Conservation (phyloP, 208 protist species). For the Trypanosomatidae sp. region DNA sequence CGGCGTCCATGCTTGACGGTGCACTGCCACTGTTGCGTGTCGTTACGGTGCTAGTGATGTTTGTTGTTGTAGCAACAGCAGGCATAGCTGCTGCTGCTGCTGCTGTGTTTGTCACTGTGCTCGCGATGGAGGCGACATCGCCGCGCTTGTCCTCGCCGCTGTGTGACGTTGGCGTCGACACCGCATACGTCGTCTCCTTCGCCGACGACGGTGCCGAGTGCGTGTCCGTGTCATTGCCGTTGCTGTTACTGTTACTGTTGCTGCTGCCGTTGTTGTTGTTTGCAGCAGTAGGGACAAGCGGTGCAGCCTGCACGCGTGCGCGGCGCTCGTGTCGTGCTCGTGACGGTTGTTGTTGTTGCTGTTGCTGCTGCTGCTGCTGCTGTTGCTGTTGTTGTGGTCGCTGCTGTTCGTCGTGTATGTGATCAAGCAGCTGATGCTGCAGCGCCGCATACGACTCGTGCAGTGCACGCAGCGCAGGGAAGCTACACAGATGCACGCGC, state of each 20-base stretch:
- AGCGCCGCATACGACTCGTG: constrained; percentile 5
- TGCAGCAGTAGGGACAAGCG: not conserved
- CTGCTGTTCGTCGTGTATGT: not conserved
- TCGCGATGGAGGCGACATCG: too few species aligned
- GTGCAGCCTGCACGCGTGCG: not conserved
- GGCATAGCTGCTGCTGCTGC: too few species aligned
- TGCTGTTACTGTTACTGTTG: not conserved
- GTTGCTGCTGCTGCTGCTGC: not conserved
- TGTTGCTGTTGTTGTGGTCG: not conserved
- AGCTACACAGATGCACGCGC: constrained; percentile 12
- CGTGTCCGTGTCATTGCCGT: not conserved
- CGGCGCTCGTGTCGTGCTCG: not conserved
- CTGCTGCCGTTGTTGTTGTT: not conserved
- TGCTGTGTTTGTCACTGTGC: too few species aligned
- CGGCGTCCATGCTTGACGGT: too few species aligned
- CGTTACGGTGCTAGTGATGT: too few species aligned
- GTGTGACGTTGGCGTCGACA: too few species aligned
- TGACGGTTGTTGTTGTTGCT: constrained; percentile 1
- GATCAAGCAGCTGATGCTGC: too few species aligned
- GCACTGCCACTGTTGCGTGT: too few species aligned
- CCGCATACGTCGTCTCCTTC: too few species aligned
- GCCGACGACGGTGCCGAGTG: too few species aligned
- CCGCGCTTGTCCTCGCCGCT: too few species aligned
- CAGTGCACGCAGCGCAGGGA: constrained; percentile 5
- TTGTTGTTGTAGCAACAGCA: too few species aligned